Conservation (phyloP, 164 flowering plant genomes). For the Piper longum region DNA sequence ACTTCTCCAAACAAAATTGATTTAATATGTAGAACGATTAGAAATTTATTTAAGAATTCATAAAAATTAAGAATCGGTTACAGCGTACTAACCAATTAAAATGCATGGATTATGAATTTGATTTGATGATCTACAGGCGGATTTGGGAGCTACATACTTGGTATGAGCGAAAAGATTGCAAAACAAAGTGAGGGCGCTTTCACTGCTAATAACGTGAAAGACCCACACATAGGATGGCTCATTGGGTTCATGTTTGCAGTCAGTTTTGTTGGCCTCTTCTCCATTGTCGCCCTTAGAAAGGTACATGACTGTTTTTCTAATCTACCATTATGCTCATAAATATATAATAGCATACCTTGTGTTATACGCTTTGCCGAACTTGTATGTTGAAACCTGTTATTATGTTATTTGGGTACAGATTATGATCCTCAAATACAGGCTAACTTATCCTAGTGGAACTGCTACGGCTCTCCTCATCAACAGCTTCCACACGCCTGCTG, state of each 20-base stretch:
- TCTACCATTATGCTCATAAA: neutral
- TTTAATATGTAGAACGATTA: too few relatives aligned
- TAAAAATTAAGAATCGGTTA: too few relatives aligned
- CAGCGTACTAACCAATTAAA: too few relatives aligned
- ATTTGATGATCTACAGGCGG: constrained; percentile 26
- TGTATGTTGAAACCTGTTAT: neutral
- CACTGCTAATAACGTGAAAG: constrained; percentile 16
- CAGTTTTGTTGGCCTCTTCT: constrained; percentile 52
- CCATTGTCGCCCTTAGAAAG: constrained; percentile 47
- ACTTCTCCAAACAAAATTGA: too few relatives aligned
- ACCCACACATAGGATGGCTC: constrained; percentile 38
- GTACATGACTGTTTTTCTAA: constrained; percentile 11
- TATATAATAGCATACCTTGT: neutral
- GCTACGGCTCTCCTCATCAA: constrained; percentile 61
- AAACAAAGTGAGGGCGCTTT: constrained; percentile 13
- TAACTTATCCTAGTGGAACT: constrained; percentile 57
- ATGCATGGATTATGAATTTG: too few relatives aligned
- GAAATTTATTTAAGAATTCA: too few relatives aligned
- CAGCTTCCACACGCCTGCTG: constrained; percentile 51
- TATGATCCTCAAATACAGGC: constrained; percentile 45
- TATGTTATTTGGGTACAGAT: constrained; percentile 18
- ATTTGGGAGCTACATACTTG: constrained; percentile 40
- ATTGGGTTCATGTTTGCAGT: constrained; percentile 38
- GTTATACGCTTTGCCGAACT: neutral
- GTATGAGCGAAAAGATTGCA: constrained; percentile 31